These are phyloP conservation scores for Purpureocillium lavendulum DNA, from an alignment of 2,329 filamentous ascomycete species.

Conservation along the genomic window DNA sequence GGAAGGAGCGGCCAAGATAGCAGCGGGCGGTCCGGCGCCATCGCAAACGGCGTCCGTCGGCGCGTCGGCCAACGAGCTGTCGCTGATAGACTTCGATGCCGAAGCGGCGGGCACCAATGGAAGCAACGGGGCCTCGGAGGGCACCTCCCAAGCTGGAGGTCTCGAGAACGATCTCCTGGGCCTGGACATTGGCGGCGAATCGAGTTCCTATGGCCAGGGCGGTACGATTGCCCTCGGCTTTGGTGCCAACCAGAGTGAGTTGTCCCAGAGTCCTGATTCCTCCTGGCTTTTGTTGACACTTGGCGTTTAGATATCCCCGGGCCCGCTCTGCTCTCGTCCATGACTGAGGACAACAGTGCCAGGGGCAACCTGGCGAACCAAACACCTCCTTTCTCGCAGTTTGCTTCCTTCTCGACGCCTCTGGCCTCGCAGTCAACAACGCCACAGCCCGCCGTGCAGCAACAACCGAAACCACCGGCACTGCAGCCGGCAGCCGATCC, in stretches of 20 bases:
- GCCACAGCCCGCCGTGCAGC: slow-evolving; percentile 40
- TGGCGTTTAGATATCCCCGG: slow-evolving; percentile 49
- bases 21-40: slow-evolving; percentile 57
- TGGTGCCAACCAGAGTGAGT: slow-evolving; percentile 58
- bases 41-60: slow-evolving; percentile 50
- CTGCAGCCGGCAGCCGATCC: slow-evolving; percentile 37
- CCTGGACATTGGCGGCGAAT: slow-evolving; percentile 64
- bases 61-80: slow-evolving; percentile 60
- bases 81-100: slow-evolving; percentile 83
- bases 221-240: slow-evolving; percentile 81
- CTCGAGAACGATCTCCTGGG: slow-evolving; percentile 89
- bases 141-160: slow-evolving; percentile 47
- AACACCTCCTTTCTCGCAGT: slow-evolving; percentile 43
- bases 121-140: slow-evolving; percentile 27
- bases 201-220: slow-evolving; percentile 56
- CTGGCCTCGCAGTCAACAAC: slow-evolving; percentile 43
- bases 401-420: slow-evolving; percentile 46
- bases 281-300: background rate
- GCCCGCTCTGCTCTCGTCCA: slow-evolving; percentile 54
- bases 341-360: slow-evolving; percentile 53
- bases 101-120: slow-evolving; percentile 48
- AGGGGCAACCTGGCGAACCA: slow-evolving; percentile 31
- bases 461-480: slow-evolving; percentile 36
- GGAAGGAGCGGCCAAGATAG: slow-evolving; percentile 74
- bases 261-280: no score